These are phyloP conservation scores for Trichoderma orchidacearum DNA, from an alignment of 495 filamentous ascomycete species.

Conservation along the genomic window DNA sequence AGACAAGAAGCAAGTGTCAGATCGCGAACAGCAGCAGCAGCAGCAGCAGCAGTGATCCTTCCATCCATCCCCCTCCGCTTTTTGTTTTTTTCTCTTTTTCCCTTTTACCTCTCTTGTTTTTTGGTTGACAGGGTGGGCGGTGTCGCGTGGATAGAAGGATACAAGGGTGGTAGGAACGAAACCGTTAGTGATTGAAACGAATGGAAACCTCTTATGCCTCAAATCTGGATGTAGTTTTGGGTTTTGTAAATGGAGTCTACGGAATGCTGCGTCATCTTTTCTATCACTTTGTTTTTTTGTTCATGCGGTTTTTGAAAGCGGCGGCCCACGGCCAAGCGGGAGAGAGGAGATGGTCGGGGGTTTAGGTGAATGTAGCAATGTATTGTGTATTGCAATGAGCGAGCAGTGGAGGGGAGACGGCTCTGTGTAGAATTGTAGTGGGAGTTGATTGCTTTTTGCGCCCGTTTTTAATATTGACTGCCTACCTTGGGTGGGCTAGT, in stretches of 20 bases:
- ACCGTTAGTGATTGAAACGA: background rate
- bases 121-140: background rate
- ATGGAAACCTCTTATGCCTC: background rate
- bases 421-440: no score
- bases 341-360: no score
- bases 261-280: background rate
- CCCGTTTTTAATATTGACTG: no score
- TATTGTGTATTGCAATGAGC: no score
- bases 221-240: conserved; percentile 1
- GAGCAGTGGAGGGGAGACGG: no score
- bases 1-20: conserved; percentile 48
- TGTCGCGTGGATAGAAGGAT: conserved; percentile 1
- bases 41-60: background rate
- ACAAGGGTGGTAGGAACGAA: background rate
- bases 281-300: background rate
- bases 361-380: no score
- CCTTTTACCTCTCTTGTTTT: background rate
- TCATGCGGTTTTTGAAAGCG: no score
- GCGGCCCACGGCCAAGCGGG: no score
- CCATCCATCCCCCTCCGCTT: background rate
- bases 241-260: conserved; percentile 1
- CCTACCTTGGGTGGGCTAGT: no score
- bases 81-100: background rate
- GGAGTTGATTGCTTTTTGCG: no score
- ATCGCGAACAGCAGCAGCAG: background rate